Evolutionary conservation across 208 protist species (phyloP), one percentile per base, ranked within the genome.

Genomic region (Leishmania mexicana): DNA sequence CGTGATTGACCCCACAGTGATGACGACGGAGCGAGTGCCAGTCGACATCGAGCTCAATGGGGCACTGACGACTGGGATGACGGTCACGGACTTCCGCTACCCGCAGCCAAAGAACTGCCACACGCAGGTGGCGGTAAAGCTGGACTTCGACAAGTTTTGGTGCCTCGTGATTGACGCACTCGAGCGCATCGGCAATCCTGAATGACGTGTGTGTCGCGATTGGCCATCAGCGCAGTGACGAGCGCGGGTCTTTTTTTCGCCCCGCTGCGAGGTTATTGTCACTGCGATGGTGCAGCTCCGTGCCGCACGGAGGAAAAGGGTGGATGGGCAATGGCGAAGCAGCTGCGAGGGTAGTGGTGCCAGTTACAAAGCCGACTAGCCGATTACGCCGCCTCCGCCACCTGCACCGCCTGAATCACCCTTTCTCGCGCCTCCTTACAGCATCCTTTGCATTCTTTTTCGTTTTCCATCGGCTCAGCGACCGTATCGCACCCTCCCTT

Each of bases 101-200:
- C 80, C 79, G 1, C 74, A 80, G 15, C 60, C 84, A n/a, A 71
- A 85, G 75, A 77, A 94, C 67, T 91, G 87, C 78, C 80, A 90
- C 84, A 93, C 90, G 38, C 83, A 92, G 60, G 92, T 96, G 24
- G 90, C 89, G 7, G 79, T 89, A 31, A 85, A 78, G 42, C 89
- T 96, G 76, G 89, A 96, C 83, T 81, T 89, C 51, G 80, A 86
- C 17, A 88, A 88, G 78, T 96, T 95, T 84, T 96, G 93, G 93
- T 75, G 83, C 45, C 75, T 95, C 31, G 76, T 96, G 35, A 73
- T 95, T 35, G 88, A 96, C 53, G 89, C 90, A 28, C 79, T 95
- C 40, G 54, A 78, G 79, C 88, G 88, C 82, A 91, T 94, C 60
- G 90, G 89, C 51, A 71, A 91, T 74, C 86, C 87, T 11, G 28